A percentile compares a stretch with the other conserved stretches of the same genome.
Conservation (phyloP, 257 asterid species). For the Solanum medicagineum region DNA sequence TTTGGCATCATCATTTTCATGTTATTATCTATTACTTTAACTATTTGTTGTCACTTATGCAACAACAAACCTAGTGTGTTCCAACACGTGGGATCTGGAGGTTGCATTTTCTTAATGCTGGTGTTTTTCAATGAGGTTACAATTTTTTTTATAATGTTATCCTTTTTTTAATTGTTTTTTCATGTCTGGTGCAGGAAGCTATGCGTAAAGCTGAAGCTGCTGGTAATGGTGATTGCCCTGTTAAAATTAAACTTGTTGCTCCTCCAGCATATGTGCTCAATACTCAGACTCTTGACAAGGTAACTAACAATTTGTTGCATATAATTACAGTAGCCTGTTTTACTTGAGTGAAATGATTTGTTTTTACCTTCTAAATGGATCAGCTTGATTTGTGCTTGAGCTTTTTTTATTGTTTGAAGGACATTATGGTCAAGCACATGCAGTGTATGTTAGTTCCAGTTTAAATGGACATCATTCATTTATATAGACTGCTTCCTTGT, state of each 20-base stretch:
- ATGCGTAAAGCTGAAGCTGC: conserved; percentile 98
- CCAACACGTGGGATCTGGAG: neutral
- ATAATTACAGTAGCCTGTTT: neutral
- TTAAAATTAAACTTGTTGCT: conserved; percentile 90
- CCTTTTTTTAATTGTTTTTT: neutral
- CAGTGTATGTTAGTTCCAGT: neutral
- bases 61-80: too few species aligned
- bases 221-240: conserved; percentile 82
- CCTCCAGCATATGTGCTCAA: conserved; percentile 91
- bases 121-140: too few species aligned
- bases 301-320: neutral
- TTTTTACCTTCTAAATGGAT: neutral
- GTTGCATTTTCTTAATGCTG: neutral
- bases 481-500: neutral
- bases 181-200: conserved; percentile 42
- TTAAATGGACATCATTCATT: neutral
- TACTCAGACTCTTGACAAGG: conserved; percentile 97
- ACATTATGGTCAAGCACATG: neutral
- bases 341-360: neutral
- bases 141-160: neutral
- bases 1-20: neutral
- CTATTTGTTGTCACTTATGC: neutral
- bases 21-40: neutral
- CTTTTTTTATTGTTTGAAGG: neutral
- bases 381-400: neutral